phyloP scores from a whole-genome alignment of 1,284 basidiomycete species.

The Irpex lacteus region DNA sequence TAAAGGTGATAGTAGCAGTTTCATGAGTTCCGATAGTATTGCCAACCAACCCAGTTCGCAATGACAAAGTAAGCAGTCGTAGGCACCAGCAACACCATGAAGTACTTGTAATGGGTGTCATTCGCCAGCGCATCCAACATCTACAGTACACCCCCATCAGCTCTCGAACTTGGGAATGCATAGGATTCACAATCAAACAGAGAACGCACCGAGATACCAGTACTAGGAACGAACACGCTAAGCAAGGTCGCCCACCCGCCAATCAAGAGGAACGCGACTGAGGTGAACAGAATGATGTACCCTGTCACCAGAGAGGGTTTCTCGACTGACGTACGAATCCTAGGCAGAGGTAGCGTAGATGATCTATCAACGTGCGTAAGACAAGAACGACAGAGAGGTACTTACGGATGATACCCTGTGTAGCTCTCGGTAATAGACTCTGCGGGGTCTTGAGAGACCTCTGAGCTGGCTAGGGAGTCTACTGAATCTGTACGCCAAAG shows the following conservation, averaged over 20 bases:
- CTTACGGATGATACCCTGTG: conserved; percentile 10
- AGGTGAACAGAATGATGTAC: conserved; percentile 44
- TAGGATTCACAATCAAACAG: neutral
- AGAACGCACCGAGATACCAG: conserved; percentile 46
- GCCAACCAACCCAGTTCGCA: conserved; percentile 96
- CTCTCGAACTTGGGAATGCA: neutral
- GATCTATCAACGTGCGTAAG: neutral
- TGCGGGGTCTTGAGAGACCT: neutral
- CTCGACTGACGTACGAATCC: conserved; percentile 4
- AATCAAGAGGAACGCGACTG: conserved; percentile 52
- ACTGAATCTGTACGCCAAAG: neutral
- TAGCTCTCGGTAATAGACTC: neutral
- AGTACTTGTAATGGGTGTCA: conserved; percentile 90
- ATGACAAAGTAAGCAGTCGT: conserved; percentile 86
- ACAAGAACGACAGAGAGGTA: neutral
- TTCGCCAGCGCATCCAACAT: conserved; percentile 56
- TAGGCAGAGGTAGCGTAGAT: neutral
- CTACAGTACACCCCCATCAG: conserved; percentile 32
- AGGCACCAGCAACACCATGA: conserved; percentile 76
- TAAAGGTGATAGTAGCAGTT: neutral
- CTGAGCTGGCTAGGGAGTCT: neutral
- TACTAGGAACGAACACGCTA: conserved; percentile 58
- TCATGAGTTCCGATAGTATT: conserved; percentile 86
- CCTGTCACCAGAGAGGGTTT: conserved; percentile 35
- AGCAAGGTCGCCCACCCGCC: conserved; percentile 65